Conservation (phyloP, 768 basidiomycete genomes). For the Boletus coccyginus region DNA sequence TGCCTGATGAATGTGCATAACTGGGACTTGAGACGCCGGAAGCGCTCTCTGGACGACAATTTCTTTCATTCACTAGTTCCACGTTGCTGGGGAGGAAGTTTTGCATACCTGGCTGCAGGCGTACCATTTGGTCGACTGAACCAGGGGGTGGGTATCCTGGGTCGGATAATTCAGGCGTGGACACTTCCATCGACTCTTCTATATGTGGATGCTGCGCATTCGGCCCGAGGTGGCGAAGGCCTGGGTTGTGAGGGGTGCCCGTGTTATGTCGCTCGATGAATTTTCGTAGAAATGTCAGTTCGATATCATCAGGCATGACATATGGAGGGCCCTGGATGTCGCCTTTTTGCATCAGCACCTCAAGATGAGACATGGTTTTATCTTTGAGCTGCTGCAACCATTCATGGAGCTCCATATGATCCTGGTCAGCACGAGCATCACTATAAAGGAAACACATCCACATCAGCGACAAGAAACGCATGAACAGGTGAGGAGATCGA, state of each 20-base stretch:
- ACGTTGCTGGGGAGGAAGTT: background rate
- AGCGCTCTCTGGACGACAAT: conserved; percentile 19
- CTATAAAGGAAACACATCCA: conserved; percentile 11
- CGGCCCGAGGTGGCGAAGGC: conserved; percentile 55
- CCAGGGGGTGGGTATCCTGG: conserved; percentile 29
- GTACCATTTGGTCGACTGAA: conserved; percentile 34
- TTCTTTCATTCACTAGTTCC: conserved; percentile 4
- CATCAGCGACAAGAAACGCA: conserved; percentile 3
- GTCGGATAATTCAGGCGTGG: conserved; percentile 35
- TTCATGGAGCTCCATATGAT: conserved; percentile 86
- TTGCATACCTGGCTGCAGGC: conserved; percentile 33
- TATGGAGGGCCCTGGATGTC: conserved; percentile 84
- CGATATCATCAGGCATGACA: conserved; percentile 74
- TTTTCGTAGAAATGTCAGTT: conserved; percentile 74
- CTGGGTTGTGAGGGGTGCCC: conserved; percentile 78
- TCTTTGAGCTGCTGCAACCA: conserved; percentile 87
- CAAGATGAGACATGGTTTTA: conserved; percentile 85
- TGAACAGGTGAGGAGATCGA: background rate
- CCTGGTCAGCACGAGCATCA: conserved; percentile 80
- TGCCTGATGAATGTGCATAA: conserved; percentile 31
- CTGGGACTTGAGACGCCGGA: conserved; percentile 32
- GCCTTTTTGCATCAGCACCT: conserved; percentile 84
- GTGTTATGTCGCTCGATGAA: conserved; percentile 78
- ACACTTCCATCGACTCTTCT: conserved; percentile 34
- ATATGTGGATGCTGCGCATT: conserved; percentile 31